Evolutionary conservation across 1,139 yeast species (phyloP).

Genomic region (Yamadazyma trypodendri): DNA sequence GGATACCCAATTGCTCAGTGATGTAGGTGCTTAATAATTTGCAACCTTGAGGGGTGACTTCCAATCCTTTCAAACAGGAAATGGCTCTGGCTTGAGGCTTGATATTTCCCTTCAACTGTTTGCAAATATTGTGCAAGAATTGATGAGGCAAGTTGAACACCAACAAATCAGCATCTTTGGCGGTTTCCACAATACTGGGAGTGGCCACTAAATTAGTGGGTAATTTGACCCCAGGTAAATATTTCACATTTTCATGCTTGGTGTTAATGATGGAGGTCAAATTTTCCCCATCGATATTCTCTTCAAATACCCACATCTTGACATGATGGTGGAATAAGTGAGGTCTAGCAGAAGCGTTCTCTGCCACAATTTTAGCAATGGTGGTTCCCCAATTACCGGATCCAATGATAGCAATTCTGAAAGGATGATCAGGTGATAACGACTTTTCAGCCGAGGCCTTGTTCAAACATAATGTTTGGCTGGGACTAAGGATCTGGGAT

Average conservation of each 20-base stretch:
- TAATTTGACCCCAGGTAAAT: conserved; percentile 44
- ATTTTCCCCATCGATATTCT: conserved; percentile 40
- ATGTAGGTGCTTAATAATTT: conserved; percentile 74
- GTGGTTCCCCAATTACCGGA: conserved; percentile 55
- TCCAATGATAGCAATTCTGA: conserved; percentile 44
- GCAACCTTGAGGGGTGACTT: conserved; percentile 78
- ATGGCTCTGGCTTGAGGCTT: conserved; percentile 73
- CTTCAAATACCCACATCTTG: conserved; percentile 51
- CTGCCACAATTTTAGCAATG: conserved; percentile 47
- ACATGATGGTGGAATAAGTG: conserved; percentile 38
- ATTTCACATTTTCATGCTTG: conserved; percentile 46
- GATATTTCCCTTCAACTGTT: conserved; percentile 74
- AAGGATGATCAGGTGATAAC: conserved; percentile 31
- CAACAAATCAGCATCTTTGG: conserved; percentile 63
- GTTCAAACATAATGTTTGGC: conserved; percentile 8
- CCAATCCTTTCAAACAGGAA: conserved; percentile 91
- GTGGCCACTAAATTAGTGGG: conserved; percentile 44
- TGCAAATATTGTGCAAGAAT: conserved; percentile 71
- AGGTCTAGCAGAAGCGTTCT: conserved; percentile 42
- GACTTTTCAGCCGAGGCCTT: conserved; percentile 16
- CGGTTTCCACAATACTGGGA: conserved; percentile 39
- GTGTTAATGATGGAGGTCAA: conserved; percentile 46
- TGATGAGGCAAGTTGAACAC: conserved; percentile 95
- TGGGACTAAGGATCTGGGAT: conserved; percentile 33
- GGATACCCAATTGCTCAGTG: conserved; percentile 71